Evolutionary conservation across 495 filamentous ascomycete species (phyloP), one percentile per base, ranked within the genome.

Genomic region (Penicillium bialowiezense): DNA sequence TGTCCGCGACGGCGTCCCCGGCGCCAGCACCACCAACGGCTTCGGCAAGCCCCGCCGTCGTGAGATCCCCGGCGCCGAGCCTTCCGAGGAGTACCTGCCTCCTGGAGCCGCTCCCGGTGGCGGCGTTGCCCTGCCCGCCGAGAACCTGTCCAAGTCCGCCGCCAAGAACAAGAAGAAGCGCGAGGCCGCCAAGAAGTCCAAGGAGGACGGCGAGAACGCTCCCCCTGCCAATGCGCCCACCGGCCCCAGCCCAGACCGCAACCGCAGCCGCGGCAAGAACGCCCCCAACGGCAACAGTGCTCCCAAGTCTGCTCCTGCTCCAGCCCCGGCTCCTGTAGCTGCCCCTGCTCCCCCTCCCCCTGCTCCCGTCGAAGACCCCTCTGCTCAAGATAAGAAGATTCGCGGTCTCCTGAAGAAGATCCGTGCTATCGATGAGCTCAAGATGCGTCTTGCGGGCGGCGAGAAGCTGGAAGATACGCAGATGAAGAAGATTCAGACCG

Each of bases 151-250:
- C 52, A 96, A 91, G 69, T 79, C 90, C 13, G 93, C 91, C 0
- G 70, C 91, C 43, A 96, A 97, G 76, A 98, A 97, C 74, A 97
- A 97, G 83, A 97, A 97, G 81, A 98, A 98, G 80, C 80, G 92
- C 29, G 90, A 95, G 63, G 91, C 61, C 10, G 60, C 90, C 44
- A 96, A 95, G 78, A 97, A 97, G 69, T 82, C 83, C 21, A 93
- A 91, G 66, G 89, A 91, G 21, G 79, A 78, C 5, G 87, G 78
- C 17, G 84, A 81, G 53, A 61, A 32, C 46, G 67, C 52, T 44
- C 58, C 64, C 48, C 64, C 59, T 28, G 79, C 82, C 43, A 89
- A 86, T 62, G 87, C 88, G 18, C 87, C 86, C 39, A 85, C 83
- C 56, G 70, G 63, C 31, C 63, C 70, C 31, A 65, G 70, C 57